Conservation (phyloP, 78 protist genomes). For the Anaeramoeba flamelloides region DNA sequence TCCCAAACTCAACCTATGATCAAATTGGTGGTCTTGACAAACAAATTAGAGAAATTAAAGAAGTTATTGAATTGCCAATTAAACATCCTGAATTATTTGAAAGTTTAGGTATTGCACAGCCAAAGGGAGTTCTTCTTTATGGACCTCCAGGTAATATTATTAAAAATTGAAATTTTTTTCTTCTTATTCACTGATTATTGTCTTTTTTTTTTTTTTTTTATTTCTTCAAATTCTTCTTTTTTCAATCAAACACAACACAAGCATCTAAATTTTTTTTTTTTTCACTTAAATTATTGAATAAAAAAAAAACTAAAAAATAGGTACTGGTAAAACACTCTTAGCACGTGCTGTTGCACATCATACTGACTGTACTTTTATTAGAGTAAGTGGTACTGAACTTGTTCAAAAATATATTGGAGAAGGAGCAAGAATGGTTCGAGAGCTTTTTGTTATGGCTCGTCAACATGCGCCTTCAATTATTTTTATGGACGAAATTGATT, state of each 20-base stretch:
- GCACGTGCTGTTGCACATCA: constrained; percentile 99
- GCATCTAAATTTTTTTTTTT: too few species aligned
- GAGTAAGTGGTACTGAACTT: constrained; percentile 95
- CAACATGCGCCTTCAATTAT: constrained; percentile 97
- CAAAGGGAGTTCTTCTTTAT: too few species aligned
- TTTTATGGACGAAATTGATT: constrained; percentile 99
- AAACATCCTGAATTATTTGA: constrained; percentile 99
- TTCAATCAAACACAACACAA: too few species aligned
- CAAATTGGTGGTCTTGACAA: constrained; percentile 97
- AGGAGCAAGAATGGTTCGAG: constrained; percentile 97
- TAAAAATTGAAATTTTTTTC: too few species aligned
- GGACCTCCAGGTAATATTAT: too few species aligned
- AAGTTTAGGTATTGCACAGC: constrained; percentile 90
- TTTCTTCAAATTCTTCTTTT: too few species aligned
- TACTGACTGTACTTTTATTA: constrained; percentile 94
- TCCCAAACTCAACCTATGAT: too few species aligned
- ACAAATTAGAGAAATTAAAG: constrained; percentile 96
- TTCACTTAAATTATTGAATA: too few species aligned
- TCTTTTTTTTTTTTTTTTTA: too few species aligned
- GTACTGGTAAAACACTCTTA: constrained; percentile 95
- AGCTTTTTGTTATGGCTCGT: constrained; percentile 96
- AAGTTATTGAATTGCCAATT: constrained; percentile 96
- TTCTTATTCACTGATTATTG: too few species aligned
- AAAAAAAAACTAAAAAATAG: too few species aligned
- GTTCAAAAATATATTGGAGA: constrained; percentile 99